phyloP scores from a whole-genome alignment of 768 basidiomycete genomes.

The Naganishia randhawae region DNA sequence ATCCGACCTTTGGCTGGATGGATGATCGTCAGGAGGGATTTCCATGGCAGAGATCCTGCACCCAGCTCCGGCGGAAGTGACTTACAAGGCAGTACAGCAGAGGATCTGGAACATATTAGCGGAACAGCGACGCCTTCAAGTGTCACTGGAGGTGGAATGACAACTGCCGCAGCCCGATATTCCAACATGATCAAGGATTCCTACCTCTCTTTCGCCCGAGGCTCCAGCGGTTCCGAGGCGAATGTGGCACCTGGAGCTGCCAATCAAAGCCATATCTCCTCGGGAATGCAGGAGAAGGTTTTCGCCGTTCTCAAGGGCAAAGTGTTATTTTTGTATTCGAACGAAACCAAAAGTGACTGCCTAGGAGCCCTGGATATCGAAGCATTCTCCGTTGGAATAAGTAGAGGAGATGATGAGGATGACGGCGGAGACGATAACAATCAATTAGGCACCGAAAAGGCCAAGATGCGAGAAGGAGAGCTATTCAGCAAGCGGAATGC shows the following conservation, averaged over 20 bases:
- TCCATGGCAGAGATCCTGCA: background rate
- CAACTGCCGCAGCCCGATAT: slow-evolving; percentile 4
- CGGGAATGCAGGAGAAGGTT: slow-evolving; percentile 83
- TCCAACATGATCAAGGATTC: slow-evolving; percentile 56
- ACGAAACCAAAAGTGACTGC: slow-evolving; percentile 84
- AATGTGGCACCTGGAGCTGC: background rate
- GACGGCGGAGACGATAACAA: background rate
- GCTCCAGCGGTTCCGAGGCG: background rate
- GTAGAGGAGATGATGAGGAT: slow-evolving; percentile 37
- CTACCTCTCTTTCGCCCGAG: slow-evolving; percentile 71
- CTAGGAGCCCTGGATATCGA: slow-evolving; percentile 83
- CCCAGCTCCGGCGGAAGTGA: background rate
- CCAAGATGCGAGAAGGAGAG: slow-evolving; percentile 68
- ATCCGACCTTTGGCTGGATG: slow-evolving; percentile 10
- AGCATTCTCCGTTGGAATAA: slow-evolving; percentile 67
- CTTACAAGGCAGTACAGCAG: background rate
- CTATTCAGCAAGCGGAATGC: slow-evolving; percentile 86
- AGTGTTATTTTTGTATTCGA: slow-evolving; percentile 88
- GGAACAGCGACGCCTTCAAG: background rate
- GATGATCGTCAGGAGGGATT: slow-evolving; percentile 8
- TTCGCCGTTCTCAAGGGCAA: slow-evolving; percentile 87
- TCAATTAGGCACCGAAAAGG: background rate
- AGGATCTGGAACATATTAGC: no score
- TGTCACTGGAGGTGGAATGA: background rate
- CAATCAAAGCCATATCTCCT: background rate